phyloP scores from a whole-genome alignment of 1,284 basidiomycete species.

The Tilletiaria anomala region DNA sequence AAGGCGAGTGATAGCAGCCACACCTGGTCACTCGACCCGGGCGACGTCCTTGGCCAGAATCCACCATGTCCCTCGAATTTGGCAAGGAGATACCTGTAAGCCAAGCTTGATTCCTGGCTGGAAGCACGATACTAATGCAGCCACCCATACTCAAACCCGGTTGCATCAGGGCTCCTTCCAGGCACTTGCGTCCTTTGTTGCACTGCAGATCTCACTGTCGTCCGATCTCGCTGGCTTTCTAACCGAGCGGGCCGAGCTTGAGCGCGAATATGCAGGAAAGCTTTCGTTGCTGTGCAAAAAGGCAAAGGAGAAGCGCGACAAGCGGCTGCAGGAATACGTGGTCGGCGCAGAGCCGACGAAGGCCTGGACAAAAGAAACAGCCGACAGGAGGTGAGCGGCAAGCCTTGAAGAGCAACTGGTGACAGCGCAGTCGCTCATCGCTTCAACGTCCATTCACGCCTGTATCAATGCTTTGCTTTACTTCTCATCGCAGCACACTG shows the following conservation, averaged over 20 bases:
- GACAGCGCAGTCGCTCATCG: no score
- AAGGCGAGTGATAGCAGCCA: no score
- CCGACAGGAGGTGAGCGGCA: conserved; percentile 1
- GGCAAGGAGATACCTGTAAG: no score
- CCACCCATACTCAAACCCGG: no score
- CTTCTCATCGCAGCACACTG: conserved; percentile 3
- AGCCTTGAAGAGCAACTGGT: neutral
- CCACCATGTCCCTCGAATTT: no score
- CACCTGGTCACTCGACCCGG: no score
- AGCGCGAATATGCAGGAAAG: conserved; percentile 18
- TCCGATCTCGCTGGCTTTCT: conserved; percentile 8
- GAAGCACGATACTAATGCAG: no score
- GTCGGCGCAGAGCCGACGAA: conserved; percentile 15
- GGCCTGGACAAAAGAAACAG: conserved; percentile 14
- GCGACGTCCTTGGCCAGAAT: no score
- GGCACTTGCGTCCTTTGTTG: no score
- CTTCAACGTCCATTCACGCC: neutral
- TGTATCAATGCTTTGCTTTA: neutral
- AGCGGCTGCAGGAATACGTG: conserved; percentile 11
- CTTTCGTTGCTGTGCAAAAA: conserved; percentile 14
- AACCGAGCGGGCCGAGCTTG: conserved; percentile 16
- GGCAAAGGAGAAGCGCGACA: conserved; percentile 13
- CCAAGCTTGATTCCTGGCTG: no score
- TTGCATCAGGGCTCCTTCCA: no score
- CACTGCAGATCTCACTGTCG: no score